phyloP scores from a whole-genome alignment of 1,139 yeast species.

The Debaryomycetaceae sp. region DNA sequence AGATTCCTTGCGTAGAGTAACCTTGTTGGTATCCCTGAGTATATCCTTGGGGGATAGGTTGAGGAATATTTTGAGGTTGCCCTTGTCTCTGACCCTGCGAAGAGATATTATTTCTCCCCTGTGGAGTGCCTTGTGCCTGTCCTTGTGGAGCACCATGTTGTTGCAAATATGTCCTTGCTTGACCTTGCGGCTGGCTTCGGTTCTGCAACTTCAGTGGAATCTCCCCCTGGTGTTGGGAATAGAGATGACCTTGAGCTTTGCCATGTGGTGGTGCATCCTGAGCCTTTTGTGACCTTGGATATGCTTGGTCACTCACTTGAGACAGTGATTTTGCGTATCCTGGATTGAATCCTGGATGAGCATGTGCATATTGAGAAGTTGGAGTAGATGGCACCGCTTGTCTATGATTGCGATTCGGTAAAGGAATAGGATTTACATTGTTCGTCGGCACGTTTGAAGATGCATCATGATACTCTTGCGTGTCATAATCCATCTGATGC shows the following conservation, averaged over 20 bases:
- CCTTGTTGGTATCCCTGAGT: neutral
- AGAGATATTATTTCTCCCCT: neutral
- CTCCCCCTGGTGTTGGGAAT: conserved; percentile 3
- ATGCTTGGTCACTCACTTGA: neutral
- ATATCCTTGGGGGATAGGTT: conserved; percentile 3
- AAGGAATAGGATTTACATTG: no score
- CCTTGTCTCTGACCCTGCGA: neutral
- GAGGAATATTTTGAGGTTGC: neutral
- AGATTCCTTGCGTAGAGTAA: neutral
- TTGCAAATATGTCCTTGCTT: neutral
- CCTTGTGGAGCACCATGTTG: neutral
- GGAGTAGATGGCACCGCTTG: conserved; percentile 3
- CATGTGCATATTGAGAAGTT: conserved; percentile 2
- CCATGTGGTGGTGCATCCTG: no score
- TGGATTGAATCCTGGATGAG: conserved; percentile 2
- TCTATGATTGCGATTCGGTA: no score
- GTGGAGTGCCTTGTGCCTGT: neutral
- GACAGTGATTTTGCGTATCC: conserved; percentile 5
- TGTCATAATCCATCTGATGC: no score
- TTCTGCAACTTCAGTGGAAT: conserved; percentile 1
- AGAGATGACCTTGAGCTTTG: no score
- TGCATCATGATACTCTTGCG: no score
- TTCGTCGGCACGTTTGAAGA: no score
- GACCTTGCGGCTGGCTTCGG: neutral
- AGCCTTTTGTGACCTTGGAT: neutral